Percentiles rank a stretch among this genome's conserved stretches.
phyloP scores from a whole-genome alignment of 495 filamentous ascomycete species.

The Aspergillus panamensis region DNA sequence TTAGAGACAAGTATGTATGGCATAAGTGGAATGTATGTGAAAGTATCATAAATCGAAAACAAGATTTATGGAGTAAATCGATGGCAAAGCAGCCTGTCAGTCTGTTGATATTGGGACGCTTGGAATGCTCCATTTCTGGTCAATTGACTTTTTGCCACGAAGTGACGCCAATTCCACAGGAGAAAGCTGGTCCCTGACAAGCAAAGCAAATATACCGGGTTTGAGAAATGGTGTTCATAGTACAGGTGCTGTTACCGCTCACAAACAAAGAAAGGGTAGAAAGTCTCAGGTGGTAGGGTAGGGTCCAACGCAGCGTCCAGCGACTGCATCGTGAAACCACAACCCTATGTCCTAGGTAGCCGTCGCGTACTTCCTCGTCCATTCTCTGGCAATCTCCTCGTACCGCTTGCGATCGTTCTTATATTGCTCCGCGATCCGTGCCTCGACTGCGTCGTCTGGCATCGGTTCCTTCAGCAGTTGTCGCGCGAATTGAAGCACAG shows the following conservation, averaged over 20 bases:
- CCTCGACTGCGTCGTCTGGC: constrained; percentile 92
- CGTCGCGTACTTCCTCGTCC: constrained; percentile 74
- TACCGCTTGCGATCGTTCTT: constrained; percentile 69
- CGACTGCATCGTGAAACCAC: constrained; percentile 9
- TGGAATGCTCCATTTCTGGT: not conserved
- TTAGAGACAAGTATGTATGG: too few species aligned
- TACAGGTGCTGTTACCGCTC: not conserved
- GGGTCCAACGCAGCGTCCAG: constrained; percentile 11
- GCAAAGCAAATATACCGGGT: too few species aligned
- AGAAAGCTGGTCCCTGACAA: not conserved
- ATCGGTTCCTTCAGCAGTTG: constrained; percentile 80
- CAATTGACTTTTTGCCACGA: not conserved
- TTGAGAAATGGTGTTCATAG: too few species aligned
- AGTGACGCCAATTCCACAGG: not conserved
- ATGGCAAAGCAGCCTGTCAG: too few species aligned
- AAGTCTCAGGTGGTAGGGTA: not conserved
- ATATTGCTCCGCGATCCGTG: constrained; percentile 80
- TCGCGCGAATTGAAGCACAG: constrained; percentile 76
- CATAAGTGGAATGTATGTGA: too few species aligned
- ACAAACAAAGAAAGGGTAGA: not conserved
- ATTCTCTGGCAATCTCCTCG: constrained; percentile 78
- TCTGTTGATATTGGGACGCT: too few species aligned
- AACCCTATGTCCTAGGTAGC: not conserved
- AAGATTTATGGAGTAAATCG: too few species aligned
- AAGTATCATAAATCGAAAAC: too few species aligned